phyloP scores from a whole-genome alignment of 352 stramenopile species.

The Pythium angustatum region DNA sequence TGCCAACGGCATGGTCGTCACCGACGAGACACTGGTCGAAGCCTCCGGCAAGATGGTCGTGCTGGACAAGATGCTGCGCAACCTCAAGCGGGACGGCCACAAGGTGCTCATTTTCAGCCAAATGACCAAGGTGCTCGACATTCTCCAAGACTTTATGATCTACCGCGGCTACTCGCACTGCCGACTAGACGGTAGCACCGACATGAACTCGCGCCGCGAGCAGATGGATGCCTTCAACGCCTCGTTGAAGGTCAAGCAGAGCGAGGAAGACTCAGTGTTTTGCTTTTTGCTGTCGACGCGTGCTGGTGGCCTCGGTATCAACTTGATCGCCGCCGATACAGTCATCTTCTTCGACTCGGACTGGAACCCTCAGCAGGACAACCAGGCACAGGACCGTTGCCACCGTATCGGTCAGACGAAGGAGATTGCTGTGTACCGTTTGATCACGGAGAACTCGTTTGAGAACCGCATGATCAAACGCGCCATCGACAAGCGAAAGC shows the following conservation, averaged over 20 bases:
- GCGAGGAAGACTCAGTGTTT: slow-evolving; percentile 61
- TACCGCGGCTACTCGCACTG: slow-evolving; percentile 93
- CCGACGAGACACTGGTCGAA: slow-evolving; percentile 90
- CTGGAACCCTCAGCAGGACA: slow-evolving; percentile 99
- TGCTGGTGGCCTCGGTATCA: slow-evolving; percentile 97
- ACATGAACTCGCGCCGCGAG: slow-evolving; percentile 91
- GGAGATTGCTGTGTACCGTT: slow-evolving; percentile 90
- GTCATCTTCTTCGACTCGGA: slow-evolving; percentile 99
- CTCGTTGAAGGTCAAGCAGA: slow-evolving; percentile 26
- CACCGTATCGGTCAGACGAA: slow-evolving; percentile 91
- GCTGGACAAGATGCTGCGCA: slow-evolving; percentile 96
- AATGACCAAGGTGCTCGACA: slow-evolving; percentile 98
- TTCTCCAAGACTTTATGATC: slow-evolving; percentile 95
- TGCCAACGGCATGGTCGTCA: slow-evolving; percentile 48
- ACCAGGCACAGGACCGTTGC: slow-evolving; percentile 89
- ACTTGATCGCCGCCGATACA: slow-evolving; percentile 95
- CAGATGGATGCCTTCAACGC: slow-evolving; percentile 98
- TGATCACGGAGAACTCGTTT: slow-evolving; percentile 93
- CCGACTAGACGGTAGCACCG: slow-evolving; percentile 95
- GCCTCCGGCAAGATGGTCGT: slow-evolving; percentile 98
- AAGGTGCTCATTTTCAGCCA: slow-evolving; percentile 99
- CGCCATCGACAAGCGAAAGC: slow-evolving; percentile 90
- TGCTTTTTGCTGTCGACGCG: slow-evolving; percentile 85
- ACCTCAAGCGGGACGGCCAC: slow-evolving; percentile 95
- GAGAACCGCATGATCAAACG: slow-evolving; percentile 94